Evolutionary conservation across 1,139 yeast species (phyloP), one percentile per base, ranked within the genome.

Genomic region (Wickerhamomyces sp.): DNA sequence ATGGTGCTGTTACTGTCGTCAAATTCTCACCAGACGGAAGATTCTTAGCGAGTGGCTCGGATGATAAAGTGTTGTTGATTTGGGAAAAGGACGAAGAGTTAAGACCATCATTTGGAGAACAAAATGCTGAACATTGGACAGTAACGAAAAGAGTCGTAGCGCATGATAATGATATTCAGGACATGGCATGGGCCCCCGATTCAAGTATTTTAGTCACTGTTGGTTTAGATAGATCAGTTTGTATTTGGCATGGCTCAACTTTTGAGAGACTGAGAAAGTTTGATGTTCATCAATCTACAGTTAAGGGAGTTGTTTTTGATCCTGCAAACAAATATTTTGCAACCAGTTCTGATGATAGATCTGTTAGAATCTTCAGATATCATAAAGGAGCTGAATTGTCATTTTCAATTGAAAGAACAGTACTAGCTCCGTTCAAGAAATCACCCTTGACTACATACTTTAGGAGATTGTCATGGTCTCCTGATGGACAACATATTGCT

Each of bases 241-340:
- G 93, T 41, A 83, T 94, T 11, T 94, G 99, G 98, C 88, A 84
- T 59, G 99, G 96, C 2, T 67, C 79, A 3, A 93, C 96, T 0
- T 93, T 93, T 67, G 98, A 93, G 62, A 79, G 88, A 55, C 78
- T 93, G 45, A 89, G 90, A 61, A 70, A 95, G 38, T 84, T 91
- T 54, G 96, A 93, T 60, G 84, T 90, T 29, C 99, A 94, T 64
- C 95, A 89, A 61, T 85, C 95, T 6, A 93, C 89, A 71, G 98
- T 94, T 34, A 93, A 93, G 65, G 99, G 99, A 43, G 87, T 93
- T 11, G 93, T 93, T 1, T 93, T 93, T 64, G 99, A 93, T 62
- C 99, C 98, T 0, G 99, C 99, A 2, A 91, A 90, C 62, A 93
- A 93, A 66, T 93, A 89, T 64, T 94, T 93, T 69, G 97, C 96